Percentiles rank a stretch among this genome's conserved stretches.
These are phyloP conservation scores for Trichoderma guizhouense DNA, from an alignment of 2,329 filamentous ascomycete genomes.

Conservation along the genomic window DNA sequence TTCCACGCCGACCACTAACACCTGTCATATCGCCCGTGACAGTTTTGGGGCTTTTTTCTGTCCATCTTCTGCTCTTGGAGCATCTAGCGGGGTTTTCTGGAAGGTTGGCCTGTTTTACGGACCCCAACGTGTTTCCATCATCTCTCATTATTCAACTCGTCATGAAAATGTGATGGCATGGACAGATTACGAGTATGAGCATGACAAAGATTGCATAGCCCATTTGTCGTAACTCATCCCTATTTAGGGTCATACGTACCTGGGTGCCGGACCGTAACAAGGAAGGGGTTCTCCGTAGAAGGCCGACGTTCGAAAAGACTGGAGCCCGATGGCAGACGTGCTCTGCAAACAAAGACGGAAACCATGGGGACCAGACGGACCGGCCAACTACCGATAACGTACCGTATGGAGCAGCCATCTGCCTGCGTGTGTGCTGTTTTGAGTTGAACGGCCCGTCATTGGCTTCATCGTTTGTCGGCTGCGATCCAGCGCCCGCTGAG, in stretches of 20 bases:
- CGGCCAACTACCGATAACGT: not conserved
- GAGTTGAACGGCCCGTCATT: not conserved
- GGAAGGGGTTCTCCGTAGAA: not conserved
- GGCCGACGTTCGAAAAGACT: not conserved
- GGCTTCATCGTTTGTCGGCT: conserved; percentile 4
- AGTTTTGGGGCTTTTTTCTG: not conserved
- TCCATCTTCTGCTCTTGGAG: not conserved
- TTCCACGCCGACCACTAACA: conserved; percentile 4
- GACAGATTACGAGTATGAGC: too few species aligned
- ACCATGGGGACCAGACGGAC: not conserved
- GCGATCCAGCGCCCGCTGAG: not conserved
- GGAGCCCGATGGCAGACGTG: not conserved
- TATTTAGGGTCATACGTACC: not conserved
- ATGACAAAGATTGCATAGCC: not conserved
- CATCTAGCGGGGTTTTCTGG: not conserved
- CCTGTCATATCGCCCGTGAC: not conserved
- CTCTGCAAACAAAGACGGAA: not conserved
- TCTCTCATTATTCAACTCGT: not conserved
- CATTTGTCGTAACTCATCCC: conserved; percentile 3
- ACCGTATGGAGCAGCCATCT: not conserved
- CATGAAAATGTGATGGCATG: not conserved
- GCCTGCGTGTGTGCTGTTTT: not conserved
- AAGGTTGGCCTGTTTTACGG: not conserved
- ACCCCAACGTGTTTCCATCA: not conserved
- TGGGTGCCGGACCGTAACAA: not conserved